Evolutionary conservation across 768 basidiomycete species (phyloP), one percentile per base, ranked within the genome.

Genomic region (Chlorophyllum brunneum): DNA sequence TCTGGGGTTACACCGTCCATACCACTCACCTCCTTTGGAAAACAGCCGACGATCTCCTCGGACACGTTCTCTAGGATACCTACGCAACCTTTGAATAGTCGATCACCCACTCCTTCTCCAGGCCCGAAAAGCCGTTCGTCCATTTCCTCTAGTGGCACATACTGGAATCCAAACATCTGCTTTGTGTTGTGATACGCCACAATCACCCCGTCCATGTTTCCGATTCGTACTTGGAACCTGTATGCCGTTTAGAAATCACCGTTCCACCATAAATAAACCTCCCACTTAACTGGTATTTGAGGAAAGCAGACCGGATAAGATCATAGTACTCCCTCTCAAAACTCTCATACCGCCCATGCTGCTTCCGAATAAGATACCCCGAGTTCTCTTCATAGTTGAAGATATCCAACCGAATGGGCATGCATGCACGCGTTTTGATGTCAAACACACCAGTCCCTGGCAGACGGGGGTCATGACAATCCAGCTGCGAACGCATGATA

Each of bases 311-410:
- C 4, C 95, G 82, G 59, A 95, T 85, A 34, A 99, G 81, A 63
- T 99, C 95, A 65, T 93, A 97, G 61, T 93, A 92, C 65, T 99
- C 95, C 56, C 81, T 76, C 69, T 99, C 95, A 58, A 95, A 98
- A 55, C 90, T 93, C 61, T 87, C 82, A 5, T 79, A 62, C 1
- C 70, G 59, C 0, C 95, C 94, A 6, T 79, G 73, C 40, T 82
- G 72, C 1, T 65, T 73, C 30, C 75, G 76, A 58, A 97, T 88
- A 41, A 83, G 68, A 65, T 93, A 95, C 0, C 85, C 88, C 20
- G 86, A 81, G 58, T 88, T 87, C 65, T 89, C 86, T 70, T 82
- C 78, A 58, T 81, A 88, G 65, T 98, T 98, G 48, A 92, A 72
- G 9, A 88, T 69, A 64, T 98, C 95, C 63, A 89, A 71, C 1